Evolutionary conservation across 2,329 filamentous ascomycete genomes (phyloP).

Genomic region (Calonectria pteridis): DNA sequence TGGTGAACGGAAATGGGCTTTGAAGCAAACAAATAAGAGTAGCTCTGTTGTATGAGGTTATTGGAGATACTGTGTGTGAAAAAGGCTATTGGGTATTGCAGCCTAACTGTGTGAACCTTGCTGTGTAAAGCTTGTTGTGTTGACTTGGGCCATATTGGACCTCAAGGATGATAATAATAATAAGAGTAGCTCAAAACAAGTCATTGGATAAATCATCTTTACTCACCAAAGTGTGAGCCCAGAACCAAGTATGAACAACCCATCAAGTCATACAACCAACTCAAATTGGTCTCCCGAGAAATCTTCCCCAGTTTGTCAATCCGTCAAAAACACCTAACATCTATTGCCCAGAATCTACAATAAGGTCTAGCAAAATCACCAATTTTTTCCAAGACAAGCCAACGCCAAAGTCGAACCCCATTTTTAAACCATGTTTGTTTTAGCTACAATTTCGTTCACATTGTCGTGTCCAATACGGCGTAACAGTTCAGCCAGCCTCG

Average conservation of each 20-base stretch:
- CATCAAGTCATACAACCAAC: not conserved
- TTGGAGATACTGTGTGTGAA: too few species aligned
- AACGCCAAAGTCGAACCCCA: not conserved
- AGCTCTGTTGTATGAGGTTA: too few species aligned
- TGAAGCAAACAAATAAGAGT: too few species aligned
- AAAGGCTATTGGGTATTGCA: too few species aligned
- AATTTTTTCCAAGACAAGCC: not conserved
- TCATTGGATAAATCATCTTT: too few species aligned
- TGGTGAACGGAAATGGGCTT: too few species aligned
- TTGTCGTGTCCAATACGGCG: slow-evolving; percentile 1
- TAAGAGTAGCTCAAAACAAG: too few species aligned
- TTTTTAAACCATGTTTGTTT: not conserved
- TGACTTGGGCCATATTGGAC: too few species aligned
- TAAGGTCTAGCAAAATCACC: not conserved
- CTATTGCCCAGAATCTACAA: not conserved
- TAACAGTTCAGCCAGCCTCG: not conserved
- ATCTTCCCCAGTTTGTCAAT: not conserved
- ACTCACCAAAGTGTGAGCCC: too few species aligned
- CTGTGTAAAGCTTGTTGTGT: too few species aligned
- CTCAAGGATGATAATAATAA: too few species aligned
- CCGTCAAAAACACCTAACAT: not conserved
- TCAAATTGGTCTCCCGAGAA: not conserved
- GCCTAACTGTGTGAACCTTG: too few species aligned
- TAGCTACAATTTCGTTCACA: not conserved
- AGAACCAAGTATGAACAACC: not conserved